phyloP scores from a whole-genome alignment of 2,329 filamentous ascomycete genomes.

The Grosmannia clavigera region DNA sequence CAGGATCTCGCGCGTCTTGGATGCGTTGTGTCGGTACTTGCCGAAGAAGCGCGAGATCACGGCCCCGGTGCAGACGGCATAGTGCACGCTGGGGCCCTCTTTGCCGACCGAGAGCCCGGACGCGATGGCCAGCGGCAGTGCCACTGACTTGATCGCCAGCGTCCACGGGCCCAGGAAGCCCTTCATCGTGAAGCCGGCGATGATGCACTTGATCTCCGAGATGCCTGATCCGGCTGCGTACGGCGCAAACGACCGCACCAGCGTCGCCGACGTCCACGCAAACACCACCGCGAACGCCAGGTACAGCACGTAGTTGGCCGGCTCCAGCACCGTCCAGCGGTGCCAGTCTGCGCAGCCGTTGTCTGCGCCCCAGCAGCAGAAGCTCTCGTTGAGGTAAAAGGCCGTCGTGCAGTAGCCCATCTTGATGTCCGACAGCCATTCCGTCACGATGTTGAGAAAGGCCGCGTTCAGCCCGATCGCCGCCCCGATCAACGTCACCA shows the following conservation, averaged over 20 bases:
- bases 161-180: constrained; percentile 90
- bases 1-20: constrained; percentile 88
- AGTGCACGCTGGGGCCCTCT: constrained; percentile 97
- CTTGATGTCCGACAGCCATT: constrained; percentile 95
- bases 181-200: constrained; percentile 98
- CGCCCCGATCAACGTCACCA: constrained; percentile 85
- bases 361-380: constrained; percentile 96
- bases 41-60: constrained; percentile 87
- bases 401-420: constrained; percentile 89
- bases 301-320: constrained; percentile 79
- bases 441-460: constrained; percentile 86
- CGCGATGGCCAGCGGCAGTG: constrained; percentile 80
- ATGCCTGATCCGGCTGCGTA: constrained; percentile 96
- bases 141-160: constrained; percentile 84
- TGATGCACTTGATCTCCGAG: constrained; percentile 98
- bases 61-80: constrained; percentile 93
- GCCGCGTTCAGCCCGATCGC: constrained; percentile 90
- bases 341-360: constrained; percentile 84
- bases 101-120: constrained; percentile 93
- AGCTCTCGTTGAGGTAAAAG: constrained; percentile 94
- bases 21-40: constrained; percentile 84
- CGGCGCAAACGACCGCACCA: constrained; percentile 86
- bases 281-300: constrained; percentile 76
- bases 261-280: constrained; percentile 65
- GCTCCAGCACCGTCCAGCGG: constrained; percentile 66